Evolutionary conservation across 2,329 filamentous ascomycete species (phyloP).

Genomic region (Pleochaeta shiraiana): DNA sequence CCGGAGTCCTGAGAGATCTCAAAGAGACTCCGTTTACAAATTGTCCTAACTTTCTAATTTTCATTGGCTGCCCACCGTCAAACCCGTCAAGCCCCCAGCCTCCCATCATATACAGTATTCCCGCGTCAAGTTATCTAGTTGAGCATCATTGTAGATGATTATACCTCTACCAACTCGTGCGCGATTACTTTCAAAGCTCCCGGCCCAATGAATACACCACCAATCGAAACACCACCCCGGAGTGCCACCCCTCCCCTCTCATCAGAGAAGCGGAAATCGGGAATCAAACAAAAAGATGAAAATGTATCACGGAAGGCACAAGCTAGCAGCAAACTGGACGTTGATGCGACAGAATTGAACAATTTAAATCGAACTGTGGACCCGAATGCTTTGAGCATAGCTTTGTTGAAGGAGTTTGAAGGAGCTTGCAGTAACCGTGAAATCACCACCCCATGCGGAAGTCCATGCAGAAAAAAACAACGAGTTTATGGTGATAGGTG

Average conservation of each 20-base stretch:
- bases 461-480: conserved; percentile 46
- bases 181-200: conserved; percentile 19
- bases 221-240: conserved; percentile 19
- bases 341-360: conserved; percentile 6
- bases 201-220: conserved; percentile 19
- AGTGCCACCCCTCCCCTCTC: background rate
- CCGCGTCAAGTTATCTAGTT: too few species aligned
- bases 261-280: conserved; percentile 15
- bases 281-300: conserved; percentile 13
- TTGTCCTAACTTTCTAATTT: too few species aligned
- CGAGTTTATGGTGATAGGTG: conserved; percentile 37
- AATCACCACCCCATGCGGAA: conserved; percentile 34
- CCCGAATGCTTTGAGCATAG: conserved; percentile 34
- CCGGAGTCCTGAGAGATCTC: too few species aligned
- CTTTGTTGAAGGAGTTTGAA: conserved; percentile 35
- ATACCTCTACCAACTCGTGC: too few species aligned
- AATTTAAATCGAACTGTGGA: conserved; percentile 20
- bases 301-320: conserved; percentile 9
- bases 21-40: too few species aligned
- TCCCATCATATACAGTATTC: too few species aligned
- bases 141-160: too few species aligned
- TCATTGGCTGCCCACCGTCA: too few species aligned
- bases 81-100: too few species aligned
- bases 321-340: conserved; percentile 7
- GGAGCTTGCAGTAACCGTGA: conserved; percentile 34